phyloP scores from a whole-genome alignment of 1,284 basidiomycete genomes.

The Cryptococcus maquisensis region DNA sequence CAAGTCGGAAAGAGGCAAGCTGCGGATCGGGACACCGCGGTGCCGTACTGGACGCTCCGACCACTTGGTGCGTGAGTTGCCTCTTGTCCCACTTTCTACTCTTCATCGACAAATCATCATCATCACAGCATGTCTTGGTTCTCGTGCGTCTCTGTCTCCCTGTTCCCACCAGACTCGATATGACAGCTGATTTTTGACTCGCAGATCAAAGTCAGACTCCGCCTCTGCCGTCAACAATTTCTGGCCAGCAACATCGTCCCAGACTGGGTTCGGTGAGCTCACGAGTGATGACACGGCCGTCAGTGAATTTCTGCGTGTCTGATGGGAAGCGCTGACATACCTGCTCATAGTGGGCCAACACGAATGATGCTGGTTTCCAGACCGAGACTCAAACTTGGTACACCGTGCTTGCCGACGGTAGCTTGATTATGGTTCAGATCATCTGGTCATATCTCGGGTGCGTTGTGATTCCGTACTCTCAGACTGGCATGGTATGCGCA shows the following conservation, averaged over 20 bases:
- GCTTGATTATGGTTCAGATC: conserved; percentile 79
- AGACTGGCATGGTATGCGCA: neutral
- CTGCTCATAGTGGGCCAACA: conserved; percentile 62
- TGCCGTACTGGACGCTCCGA: neutral
- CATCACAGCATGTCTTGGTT: conserved; percentile 32
- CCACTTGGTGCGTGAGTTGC: neutral
- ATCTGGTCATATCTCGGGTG: conserved; percentile 95
- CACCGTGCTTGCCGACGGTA: conserved; percentile 75
- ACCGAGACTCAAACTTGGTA: conserved; percentile 95
- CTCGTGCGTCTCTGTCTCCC: conserved; percentile 20
- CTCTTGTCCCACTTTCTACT: neutral
- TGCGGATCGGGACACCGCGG: neutral
- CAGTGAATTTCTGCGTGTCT: conserved; percentile 3
- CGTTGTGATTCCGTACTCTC: conserved; percentile 42
- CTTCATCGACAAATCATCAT: neutral
- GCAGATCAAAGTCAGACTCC: conserved; percentile 10
- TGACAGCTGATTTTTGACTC: neutral
- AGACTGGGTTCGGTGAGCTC: conserved; percentile 37
- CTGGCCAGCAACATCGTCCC: conserved; percentile 62
- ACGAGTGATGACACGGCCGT: conserved; percentile 44
- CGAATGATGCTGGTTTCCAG: conserved; percentile 67
- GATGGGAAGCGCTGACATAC: neutral
- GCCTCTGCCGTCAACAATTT: conserved; percentile 59
- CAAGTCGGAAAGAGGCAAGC: too few relatives aligned
- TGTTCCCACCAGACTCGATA: neutral